Evolutionary conservation across 2,329 filamentous ascomycete species (phyloP), one percentile per base, ranked within the genome.

Genomic region (Colletotrichum spaethianum): DNA sequence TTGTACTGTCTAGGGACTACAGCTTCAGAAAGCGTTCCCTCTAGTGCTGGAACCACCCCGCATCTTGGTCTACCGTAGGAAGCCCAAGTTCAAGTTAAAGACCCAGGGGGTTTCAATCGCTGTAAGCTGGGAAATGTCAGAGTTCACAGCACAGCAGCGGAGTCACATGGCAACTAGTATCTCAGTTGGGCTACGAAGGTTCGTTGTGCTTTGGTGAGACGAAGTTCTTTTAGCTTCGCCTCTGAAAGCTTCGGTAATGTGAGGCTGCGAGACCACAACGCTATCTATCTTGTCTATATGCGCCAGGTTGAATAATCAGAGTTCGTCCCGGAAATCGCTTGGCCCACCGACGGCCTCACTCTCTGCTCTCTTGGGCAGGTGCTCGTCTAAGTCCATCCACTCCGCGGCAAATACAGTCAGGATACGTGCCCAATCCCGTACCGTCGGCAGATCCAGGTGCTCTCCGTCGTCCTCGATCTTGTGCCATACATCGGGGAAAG

Each of bases 401-500:
- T 98, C 96, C 0, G 93, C 92, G 42, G 91, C 89, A 83, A 98
- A 99, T 0, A 91, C 95, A 0, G 93, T 92, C 8, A 96, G 86
- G 60, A 99, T 92, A 80, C 89, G 91, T 23, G 93, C 90, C 96
- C 96, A 99, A 81, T 99, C 96, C 77, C 93, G 89, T 44, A 95
- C 90, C 0, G 93, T 96, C 11, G 90, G 86, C 75, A 92, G 84
- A 80, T 99, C 94, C 67, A 99, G 83, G 82, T 98, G 93, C 75
- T 92, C 91, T 2, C 91, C 96, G 76, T 98, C 92, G 79, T 99
- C 96, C 0, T 91, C 84, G 77, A 95, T 90, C 1, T 87, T 92
- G 83, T 99, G 96, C 96, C 96, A 99, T 1, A 97, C 93, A 0
- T 75, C 56, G 0, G 95, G 95, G 79, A 98, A 98, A 0, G 92